These are phyloP conservation scores for Heterobasidion irregulare DNA, from an alignment of 1,284 basidiomycete species.

Conservation along the genomic window DNA sequence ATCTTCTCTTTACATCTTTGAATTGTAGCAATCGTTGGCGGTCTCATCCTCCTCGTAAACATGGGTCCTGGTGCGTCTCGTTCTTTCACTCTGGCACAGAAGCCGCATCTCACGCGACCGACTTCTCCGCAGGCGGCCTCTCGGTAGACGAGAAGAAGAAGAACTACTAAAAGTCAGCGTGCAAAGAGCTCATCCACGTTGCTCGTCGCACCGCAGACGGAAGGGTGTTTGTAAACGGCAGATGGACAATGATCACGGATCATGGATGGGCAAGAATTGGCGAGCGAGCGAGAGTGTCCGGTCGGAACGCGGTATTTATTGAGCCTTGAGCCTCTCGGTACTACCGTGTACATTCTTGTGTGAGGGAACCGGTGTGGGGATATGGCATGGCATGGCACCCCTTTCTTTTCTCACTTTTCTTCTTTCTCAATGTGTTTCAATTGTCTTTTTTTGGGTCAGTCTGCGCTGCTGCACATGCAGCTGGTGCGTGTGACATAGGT, in stretches of 20 bases:
- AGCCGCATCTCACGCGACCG: conserved; percentile 6
- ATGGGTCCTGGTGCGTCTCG: conserved; percentile 77
- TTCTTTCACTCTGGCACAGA: not conserved
- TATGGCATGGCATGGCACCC: not conserved
- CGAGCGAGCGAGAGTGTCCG: not conserved
- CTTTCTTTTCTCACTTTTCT: not conserved
- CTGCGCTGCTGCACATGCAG: no score
- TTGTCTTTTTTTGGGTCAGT: not conserved
- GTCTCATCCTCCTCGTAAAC: conserved; percentile 94
- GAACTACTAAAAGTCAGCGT: conserved; percentile 47
- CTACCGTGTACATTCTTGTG: no score
- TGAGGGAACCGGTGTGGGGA: not conserved
- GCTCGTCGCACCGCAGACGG: no score
- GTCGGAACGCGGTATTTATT: not conserved
- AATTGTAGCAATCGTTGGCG: conserved; percentile 86
- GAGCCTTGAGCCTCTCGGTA: no score
- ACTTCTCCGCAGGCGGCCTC: conserved; percentile 60
- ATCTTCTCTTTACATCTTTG: conserved; percentile 12
- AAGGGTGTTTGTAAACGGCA: no score
- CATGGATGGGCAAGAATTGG: not conserved
- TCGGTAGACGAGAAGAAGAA: conserved; percentile 99
- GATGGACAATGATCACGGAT: not conserved
- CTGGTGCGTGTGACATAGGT: no score
- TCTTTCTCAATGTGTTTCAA: not conserved
- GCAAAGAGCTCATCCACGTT: no score